Evolutionary conservation across 257 asterid species (phyloP), one percentile per base, ranked within the genome.

Genomic region (Gentiana straminea): DNA sequence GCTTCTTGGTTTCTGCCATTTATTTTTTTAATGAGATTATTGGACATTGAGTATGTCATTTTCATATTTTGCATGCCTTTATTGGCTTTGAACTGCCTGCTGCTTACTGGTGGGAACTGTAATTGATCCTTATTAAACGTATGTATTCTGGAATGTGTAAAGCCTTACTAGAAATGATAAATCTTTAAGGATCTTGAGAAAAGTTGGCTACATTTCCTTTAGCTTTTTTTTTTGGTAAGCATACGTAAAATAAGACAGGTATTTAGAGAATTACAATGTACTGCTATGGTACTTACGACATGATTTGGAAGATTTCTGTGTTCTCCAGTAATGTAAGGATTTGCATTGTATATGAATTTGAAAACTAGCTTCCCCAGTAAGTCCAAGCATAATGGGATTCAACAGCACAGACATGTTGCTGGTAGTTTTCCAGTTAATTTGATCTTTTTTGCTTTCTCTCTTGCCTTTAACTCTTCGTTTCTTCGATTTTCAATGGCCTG

Each of bases 371-470:
- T 39, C n/a, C 35, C 33, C 32, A 34, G 45, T 61, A 6, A 48
- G n/a, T 46, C 10, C 34, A 10, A 4, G 10, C 12, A 33, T 6
- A 33, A 12, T 24, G 36, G 4, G 45, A 11, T 52, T 84, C 71
- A 84, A 53, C 83, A 81, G 76, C 94, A 82, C 62, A 79, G 55
- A 64, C 93, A 83, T 62, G 82, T 68, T 59, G 86, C 50, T 61
- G 97, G 94, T 9, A 76, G 61, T 70, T 75, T 86, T 51, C 97
- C 97, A 0, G 93, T 89, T 61, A 58, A 68, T 78, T 93, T 82
- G 71, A 86, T 76, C 70, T 77, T 83, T 9, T 72, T 66, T 62
- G 93, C 83, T 72, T 81, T 89, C 62, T 78, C 90, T 69, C 62
- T 81, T 67, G 63, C 83, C 75, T 80, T 82, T 4, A 64, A 60